A percentile compares a stretch with the other conserved stretches of the same genome.
phyloP scores from a whole-genome alignment of 306 rosid genomes.

The Prunus campanulata region DNA sequence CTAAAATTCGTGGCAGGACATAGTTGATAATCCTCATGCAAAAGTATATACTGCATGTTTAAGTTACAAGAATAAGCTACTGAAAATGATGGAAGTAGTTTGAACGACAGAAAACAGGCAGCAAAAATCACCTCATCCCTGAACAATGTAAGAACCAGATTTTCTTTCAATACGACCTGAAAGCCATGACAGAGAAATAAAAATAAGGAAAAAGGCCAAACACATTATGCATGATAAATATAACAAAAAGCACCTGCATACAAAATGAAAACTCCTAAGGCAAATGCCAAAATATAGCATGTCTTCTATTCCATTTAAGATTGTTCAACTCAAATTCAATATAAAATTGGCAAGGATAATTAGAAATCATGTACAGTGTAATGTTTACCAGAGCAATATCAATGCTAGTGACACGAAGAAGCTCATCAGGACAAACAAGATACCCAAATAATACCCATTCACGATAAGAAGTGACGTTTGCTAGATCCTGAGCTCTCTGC shows the following conservation, averaged over 20 bases:
- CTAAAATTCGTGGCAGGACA: slow-evolving; percentile 87
- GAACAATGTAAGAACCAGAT: slow-evolving; percentile 79
- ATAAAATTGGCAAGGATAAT: slow-evolving; percentile 7
- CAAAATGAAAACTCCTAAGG: background rate
- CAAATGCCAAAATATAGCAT: background rate
- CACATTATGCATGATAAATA: slow-evolving; percentile 6
- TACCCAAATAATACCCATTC: slow-evolving; percentile 98
- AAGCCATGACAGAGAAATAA: slow-evolving; percentile 8
- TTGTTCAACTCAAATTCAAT: slow-evolving; percentile 22
- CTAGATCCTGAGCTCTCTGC: slow-evolving; percentile 99
- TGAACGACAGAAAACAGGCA: background rate
- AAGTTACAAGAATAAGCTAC: slow-evolving; percentile 22
- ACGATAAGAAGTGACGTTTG: slow-evolving; percentile 93
- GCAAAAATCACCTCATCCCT: slow-evolving; percentile 78
- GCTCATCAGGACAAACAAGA: slow-evolving; percentile 99
- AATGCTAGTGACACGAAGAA: slow-evolving; percentile 97
- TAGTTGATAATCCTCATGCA: slow-evolving; percentile 93
- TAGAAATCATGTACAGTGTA: slow-evolving; percentile 17
- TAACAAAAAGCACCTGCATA: background rate
- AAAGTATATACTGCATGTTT: slow-evolving; percentile 61
- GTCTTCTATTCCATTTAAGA: slow-evolving; percentile 1
- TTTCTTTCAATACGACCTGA: slow-evolving; percentile 96
- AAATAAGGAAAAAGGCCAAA: slow-evolving; percentile 13
- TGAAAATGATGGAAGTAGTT: slow-evolving; percentile 10
- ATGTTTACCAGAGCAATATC: slow-evolving; percentile 89